Evolutionary conservation across 176 grass and related monocot genomes (phyloP), one percentile per base, ranked within the genome.

Genomic region (Cymbopogon citratus): DNA sequence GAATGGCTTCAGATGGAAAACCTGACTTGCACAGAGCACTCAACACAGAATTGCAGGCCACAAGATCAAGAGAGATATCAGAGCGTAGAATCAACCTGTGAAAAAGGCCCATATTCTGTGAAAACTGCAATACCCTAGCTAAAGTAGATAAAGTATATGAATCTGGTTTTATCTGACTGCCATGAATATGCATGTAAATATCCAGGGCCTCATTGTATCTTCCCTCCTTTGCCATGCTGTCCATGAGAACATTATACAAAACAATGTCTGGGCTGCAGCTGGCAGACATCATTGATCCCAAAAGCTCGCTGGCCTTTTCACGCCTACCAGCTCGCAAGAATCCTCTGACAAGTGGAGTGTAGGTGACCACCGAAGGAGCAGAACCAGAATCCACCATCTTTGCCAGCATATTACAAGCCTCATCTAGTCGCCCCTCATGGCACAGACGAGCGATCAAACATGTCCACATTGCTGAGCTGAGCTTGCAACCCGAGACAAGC

Each of bases 241-340:
- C 89, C 80, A 98, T 98, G 11, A 98, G 62, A 63, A 95, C 90
- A 80, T 95, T 95, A 84, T 90, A 94, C 25, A 98, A 66, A 73
- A 95, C 79, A 78, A 95, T 72, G 77, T 98, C 95, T 61, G 90
- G 90, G 63, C 44, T 88, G 87, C 90, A 98, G 43, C 80, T 49
- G 66, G 23, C 51, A 5, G 81, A 90, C 43, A 74, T 46, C 92
- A 98, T 98, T 63, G 74, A 84, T 73, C 82, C 73, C 73, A 88
- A 90, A 41, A 93, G 60, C 40, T 81, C 39, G 8, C 63, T 38
- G 64, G 84, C 79, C 71, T 78, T 76, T 68, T 83, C 76, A 76
- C 85, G 76, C 79, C 74, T 92, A 61, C 90, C 84, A 82, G 90
- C 84, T 85, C 25, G 73, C 77, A 91, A 89, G 40, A 95, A 83